A percentile compares a stretch with the other conserved stretches of the same genome.
Evolutionary conservation across 805 yeast species (phyloP).

Genomic region (Candida montana): DNA sequence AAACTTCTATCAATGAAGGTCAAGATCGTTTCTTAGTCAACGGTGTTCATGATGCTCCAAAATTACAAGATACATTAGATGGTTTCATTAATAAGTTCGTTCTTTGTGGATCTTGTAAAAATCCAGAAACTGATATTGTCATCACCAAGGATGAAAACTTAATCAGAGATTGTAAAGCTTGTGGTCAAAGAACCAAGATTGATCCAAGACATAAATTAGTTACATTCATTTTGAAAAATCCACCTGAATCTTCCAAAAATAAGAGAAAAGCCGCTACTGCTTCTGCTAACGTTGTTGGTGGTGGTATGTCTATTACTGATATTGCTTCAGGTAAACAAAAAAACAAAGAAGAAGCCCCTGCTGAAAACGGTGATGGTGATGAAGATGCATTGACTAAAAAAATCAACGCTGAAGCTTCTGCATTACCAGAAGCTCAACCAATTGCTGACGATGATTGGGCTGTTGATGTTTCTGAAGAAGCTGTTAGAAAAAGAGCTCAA

Average conservation of each 20-base stretch:
- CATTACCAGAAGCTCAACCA: conserved; percentile 51
- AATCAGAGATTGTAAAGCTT: conserved; percentile 94
- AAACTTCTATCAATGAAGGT: conserved; percentile 73
- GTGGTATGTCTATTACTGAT: conserved; percentile 76
- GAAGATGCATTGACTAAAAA: conserved; percentile 73
- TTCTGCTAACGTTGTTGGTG: conserved; percentile 83
- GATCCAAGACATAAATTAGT: conserved; percentile 84
- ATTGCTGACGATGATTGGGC: conserved; percentile 95
- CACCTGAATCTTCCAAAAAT: conserved; percentile 58
- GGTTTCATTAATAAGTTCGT: conserved; percentile 92
- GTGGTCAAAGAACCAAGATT: conserved; percentile 83
- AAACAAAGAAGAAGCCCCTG: conserved; percentile 27
- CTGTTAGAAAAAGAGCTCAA: conserved; percentile 84
- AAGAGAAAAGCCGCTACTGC: conserved; percentile 79
- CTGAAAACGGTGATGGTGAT: conserved; percentile 44
- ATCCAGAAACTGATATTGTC: conserved; percentile 93
- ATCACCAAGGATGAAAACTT: conserved; percentile 70
- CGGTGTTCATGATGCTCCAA: conserved; percentile 87
- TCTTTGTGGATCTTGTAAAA: conserved; percentile 89
- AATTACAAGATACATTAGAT: conserved; percentile 89
- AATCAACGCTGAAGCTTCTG: conserved; percentile 80
- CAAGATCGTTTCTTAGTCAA: conserved; percentile 87
- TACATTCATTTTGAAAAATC: conserved; percentile 86
- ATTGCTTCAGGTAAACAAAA: conserved; percentile 51
- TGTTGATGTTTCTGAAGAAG: conserved; percentile 94